A percentile compares a stretch with the other conserved stretches of the same genome.
Conservation (phyloP, 2,329 filamentous ascomycete genomes). For the Zymoseptoria pseudotritici region DNA sequence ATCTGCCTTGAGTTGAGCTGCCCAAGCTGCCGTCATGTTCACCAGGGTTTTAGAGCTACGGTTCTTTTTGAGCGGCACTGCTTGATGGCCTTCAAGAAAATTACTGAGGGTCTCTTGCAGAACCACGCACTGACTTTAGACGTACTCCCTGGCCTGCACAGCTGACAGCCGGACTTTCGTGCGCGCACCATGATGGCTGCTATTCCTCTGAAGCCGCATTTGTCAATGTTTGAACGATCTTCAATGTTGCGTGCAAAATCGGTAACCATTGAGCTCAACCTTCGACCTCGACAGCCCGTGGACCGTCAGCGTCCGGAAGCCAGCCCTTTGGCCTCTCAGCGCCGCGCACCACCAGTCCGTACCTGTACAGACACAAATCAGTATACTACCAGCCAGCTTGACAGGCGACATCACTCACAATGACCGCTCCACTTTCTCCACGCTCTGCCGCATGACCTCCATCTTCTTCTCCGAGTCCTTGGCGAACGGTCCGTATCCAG, state of each 20-base stretch:
- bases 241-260: background rate
- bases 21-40: background rate
- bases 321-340: constrained; percentile 85
- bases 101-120: no score
- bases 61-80: background rate
- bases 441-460: constrained; percentile 76
- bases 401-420: no score
- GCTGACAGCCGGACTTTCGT: no score
- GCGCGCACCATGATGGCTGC: no score
- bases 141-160: no score
- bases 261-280: constrained; percentile 12
- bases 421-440: constrained; percentile 80
- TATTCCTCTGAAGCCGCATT: no score
- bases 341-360: constrained; percentile 78
- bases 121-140: no score
- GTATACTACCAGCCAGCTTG: no score
- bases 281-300: constrained; percentile 35
- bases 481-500: constrained; percentile 47
- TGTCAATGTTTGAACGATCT: no score
- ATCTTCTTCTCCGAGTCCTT: constrained; percentile 70
- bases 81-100: no score
- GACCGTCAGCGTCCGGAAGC: constrained; percentile 62
- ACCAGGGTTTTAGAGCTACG: no score
- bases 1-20: background rate
- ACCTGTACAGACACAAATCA: constrained; percentile 39